Percentiles rank a stretch among this genome's conserved stretches.
phyloP scores from a whole-genome alignment of 148 eudicot species.

The Rhododendron molle region DNA sequence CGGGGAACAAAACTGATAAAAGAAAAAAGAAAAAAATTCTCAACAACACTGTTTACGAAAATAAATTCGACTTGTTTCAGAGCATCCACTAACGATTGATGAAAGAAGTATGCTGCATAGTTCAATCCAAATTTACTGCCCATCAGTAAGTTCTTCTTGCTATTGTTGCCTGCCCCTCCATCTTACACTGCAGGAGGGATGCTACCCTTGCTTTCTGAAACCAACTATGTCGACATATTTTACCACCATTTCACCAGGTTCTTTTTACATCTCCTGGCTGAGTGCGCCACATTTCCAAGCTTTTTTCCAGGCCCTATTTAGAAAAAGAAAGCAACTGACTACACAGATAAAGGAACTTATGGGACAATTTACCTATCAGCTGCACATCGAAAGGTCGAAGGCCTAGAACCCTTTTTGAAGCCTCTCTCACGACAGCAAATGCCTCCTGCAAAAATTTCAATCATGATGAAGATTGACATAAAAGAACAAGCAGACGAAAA shows the following conservation, averaged over 20 bases:
- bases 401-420: conserved; percentile 88
- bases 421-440: conserved; percentile 93
- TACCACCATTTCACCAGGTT: background rate
- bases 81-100: background rate
- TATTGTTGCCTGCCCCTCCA: background rate
- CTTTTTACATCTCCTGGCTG: background rate
- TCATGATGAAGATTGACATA: background rate
- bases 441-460: conserved; percentile 59
- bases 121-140: background rate
- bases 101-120: background rate
- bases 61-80: background rate
- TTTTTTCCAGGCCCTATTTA: background rate
- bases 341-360: background rate
- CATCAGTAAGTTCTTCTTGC: background rate
- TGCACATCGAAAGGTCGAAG: conserved; percentile 98
- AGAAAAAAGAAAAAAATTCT: background rate
- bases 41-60: background rate
- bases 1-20: background rate
- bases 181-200: background rate
- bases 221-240: background rate
- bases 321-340: background rate
- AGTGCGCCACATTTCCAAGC: background rate
- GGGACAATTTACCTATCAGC: conserved; percentile 47
- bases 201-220: background rate
- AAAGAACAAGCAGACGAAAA: background rate